Evolutionary conservation across 345 rosid genomes (phyloP).

Genomic region (Eucalyptus fibrosa): DNA sequence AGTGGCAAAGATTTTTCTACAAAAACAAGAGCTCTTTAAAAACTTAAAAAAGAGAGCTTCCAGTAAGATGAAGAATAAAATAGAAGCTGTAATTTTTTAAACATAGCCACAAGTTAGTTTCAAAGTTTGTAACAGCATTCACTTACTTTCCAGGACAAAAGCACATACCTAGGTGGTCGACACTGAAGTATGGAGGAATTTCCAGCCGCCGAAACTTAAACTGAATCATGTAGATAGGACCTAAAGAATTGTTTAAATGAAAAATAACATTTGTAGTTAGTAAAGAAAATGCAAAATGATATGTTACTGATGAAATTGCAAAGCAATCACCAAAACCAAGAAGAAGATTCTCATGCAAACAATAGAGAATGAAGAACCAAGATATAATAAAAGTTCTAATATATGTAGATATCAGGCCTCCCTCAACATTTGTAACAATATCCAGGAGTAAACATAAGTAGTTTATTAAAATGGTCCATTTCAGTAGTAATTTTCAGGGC

Average conservation of each 20-base stretch:
- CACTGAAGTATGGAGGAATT: slow-evolving; percentile 80
- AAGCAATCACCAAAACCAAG: no score
- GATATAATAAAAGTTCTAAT: no score
- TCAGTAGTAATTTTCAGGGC: not conserved
- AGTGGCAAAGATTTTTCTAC: not conserved
- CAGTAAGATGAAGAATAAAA: not conserved
- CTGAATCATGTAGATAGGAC: slow-evolving; percentile 77
- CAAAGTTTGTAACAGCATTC: not conserved
- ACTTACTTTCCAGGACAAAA: not conserved
- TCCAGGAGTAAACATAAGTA: no score
- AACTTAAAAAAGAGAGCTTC: not conserved
- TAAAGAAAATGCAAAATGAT: not conserved
- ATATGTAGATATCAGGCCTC: no score
- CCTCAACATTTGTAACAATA: no score
- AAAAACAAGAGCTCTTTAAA: not conserved
- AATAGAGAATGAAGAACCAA: no score
- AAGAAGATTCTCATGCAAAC: no score
- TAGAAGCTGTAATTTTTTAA: not conserved
- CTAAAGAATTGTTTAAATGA: slow-evolving; percentile 8
- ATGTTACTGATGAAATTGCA: not conserved
- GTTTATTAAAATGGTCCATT: no score
- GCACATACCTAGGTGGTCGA: slow-evolving; percentile 62
- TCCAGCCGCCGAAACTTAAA: slow-evolving; percentile 91
- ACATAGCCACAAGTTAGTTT: not conserved
- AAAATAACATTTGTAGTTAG: not conserved